Base-by-base conservation (phyloP, 495 filamentous ascomycete genomes). In the Trichoderma orchidacearum region DNA sequence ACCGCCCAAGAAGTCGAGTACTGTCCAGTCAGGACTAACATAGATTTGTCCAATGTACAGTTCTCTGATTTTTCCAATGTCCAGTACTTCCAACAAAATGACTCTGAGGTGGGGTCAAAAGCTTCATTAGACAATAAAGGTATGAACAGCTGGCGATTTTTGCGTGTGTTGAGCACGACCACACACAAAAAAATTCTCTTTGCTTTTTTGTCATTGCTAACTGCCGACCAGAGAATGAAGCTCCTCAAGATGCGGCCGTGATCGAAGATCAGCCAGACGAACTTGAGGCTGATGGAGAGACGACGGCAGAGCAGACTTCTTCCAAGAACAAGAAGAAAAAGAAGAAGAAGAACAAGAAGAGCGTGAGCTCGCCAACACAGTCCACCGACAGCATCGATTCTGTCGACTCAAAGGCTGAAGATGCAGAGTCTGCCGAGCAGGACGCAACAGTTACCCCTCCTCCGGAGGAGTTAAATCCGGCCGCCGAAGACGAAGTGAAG, bases 31-130 rank as follows among this genome's bases (percentile, higher is more conserved):
- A 68, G 72, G 66, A 28, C 62, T 31, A 69, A 61, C 62, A 30
- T 52, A 18, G 64, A 60, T 56, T 64, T 56, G 62, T 58, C 63
- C 60, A 59, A 66, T 59, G 63, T 75, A 54, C 63, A 69, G 63
- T 71, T 71, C 57, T 64, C 71, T 59, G 54, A 74, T 50, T 73
- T 65, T 61, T 70, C 65, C 48, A 54, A 68, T 28, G 62, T 74
- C 52, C 56, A 70, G 58, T 73, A 67, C 60, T 62, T 68, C 56
- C 18, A 69, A 53, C 45, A 56, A 17, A 55, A 66, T 3, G 62
- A 68, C 45, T 65, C 66, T 29, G 71, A 72, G 38, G 57, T 62
- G 30, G 74, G 41, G 18, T 48, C 41, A 71, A 18, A 54, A 65
- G 30, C 17, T 11, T 35, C 30, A 54, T 35, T 59, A 54, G 63